Evolutionary conservation across 139 green algal species (phyloP), one percentile per base, ranked within the genome.

Genomic region (Tetraselmis chui): DNA sequence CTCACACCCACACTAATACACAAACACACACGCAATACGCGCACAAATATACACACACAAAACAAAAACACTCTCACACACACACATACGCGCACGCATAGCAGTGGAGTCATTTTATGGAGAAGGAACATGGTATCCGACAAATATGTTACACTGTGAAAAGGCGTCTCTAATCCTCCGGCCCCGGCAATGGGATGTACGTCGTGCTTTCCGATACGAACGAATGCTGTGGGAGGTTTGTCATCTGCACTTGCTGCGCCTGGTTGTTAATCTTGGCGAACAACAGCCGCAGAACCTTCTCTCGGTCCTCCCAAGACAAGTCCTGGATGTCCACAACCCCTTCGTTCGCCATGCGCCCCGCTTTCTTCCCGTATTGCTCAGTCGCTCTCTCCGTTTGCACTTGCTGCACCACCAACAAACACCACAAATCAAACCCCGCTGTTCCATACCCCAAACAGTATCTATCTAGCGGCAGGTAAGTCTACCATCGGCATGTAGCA

Each of bases 221-320:
- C 30, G 83, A 78, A 58, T 92, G 89, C 24, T 32, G 23, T 28
- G 89, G 89, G 75, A 92, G 83, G 1, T 86, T 83, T 29, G 81
- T 80, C 81, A 86, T 91, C 83, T 90, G 84, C 26, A 78, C 45
- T 82, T 91, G 86, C 85, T 91, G 86, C 45, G 86, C 76, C 59
- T 87, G 80, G 75, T 89, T 86, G 87, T 95, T 96, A 74, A 97
- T 92, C 80, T 94, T 94, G 23, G 91, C 81, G 83, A 98, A 96
- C 58, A 98, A 87, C 28, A 97, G 84, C 67, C 92, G 83, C 79
- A 98, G 84, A 2, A 98, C 89, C 1, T 89, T 87, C 81, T 98
- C 95, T 0, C 92, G 82, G 59, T 98, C 93, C 82, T 90, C 90
- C 94, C 94, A 98, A 0, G 83, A 86, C 11, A 98, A 82, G 31